Base-by-base conservation (phyloP, 2,329 filamentous ascomycete genomes). In the Triangularia setosa region DNA sequence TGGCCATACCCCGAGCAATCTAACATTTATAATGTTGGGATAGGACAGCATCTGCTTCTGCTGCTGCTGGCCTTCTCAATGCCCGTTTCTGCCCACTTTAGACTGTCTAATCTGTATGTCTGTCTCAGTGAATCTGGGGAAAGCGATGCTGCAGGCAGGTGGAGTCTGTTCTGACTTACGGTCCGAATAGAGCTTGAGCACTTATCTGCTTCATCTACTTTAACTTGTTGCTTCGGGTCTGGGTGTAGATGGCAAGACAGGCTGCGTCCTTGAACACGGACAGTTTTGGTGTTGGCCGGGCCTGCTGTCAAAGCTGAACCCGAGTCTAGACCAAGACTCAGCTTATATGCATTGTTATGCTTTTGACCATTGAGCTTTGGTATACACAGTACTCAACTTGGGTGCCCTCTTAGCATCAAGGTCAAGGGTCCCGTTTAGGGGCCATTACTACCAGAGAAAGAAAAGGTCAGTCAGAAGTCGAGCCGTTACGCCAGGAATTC, bases 11-110 rank as follows among this genome's bases (percentile, higher is more conserved):
- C 56, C 55, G 52, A 60, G 9, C 18, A 59, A 65, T 60, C 61
- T 53, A 64, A 55, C 16, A 25, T 11, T 55, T 5, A 55, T 27
- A 16, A 16, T 58, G 58, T 60, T 58, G 16, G 53, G 57, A 61
- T 61, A 57, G 59, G 59, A 66, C 67, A 52, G 35, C 65, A 65
- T 66, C 54, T 25, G 57, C 56, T 48, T 18, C 40, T 65, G 14
- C 24, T 40, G 35, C 35, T 40, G 35, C 35, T 40, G 40, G 40
- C 40, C 40, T 48, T 48, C 9, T 21, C 40, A 48, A 48, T 48
- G 40, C 40, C 40, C n/a, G n/a, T 48, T 48, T 18, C 40, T 48
- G 4, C 6, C 40, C 40, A 48, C n/a, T 48, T 9, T 48, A 14
- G 40, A 21, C 40, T 48, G 40, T 48, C 40, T 48, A 9, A 48